Conservation (phyloP, 257 asterid genomes). For the Gentiana macrophylla region DNA sequence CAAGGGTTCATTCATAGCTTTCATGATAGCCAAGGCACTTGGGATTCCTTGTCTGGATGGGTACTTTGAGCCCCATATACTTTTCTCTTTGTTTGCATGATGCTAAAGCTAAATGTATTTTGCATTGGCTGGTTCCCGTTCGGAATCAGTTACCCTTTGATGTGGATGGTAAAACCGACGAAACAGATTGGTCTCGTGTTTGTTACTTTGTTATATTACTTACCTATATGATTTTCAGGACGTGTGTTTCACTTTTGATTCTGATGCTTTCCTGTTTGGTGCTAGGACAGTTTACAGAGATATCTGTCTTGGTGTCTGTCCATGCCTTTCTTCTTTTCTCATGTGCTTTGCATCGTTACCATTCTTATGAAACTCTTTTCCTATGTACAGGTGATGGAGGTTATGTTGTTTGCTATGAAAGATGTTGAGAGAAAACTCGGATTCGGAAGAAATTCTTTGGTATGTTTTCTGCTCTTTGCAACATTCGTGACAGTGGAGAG, state of each 20-base stretch:
- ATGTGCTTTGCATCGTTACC: no score
- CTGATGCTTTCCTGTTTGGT: constrained; percentile 94
- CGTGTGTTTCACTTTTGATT: constrained; percentile 96
- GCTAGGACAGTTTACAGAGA: constrained; percentile 91
- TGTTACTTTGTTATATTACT: no score
- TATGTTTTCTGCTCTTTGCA: constrained; percentile 16
- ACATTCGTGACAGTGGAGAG: neutral
- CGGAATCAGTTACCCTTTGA: no score
- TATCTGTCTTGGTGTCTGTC: constrained; percentile 76
- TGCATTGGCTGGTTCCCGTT: no score
- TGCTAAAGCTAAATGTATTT: no score
- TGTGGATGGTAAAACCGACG: no score
- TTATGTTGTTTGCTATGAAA: constrained; percentile 84
- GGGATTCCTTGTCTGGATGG: no score
- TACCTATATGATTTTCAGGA: constrained; percentile 33
- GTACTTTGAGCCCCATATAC: no score
- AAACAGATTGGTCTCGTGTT: no score
- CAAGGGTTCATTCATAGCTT: no score
- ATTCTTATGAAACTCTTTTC: constrained; percentile 6
- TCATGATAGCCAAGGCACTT: no score
- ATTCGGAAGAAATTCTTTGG: constrained; percentile 92
- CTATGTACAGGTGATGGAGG: constrained; percentile 67
- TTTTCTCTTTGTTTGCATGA: no score
- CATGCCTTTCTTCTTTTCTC: neutral
- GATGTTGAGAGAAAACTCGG: constrained; percentile 86